Evolutionary conservation across 2,329 filamentous ascomycete genomes (phyloP), one percentile per base, ranked within the genome.

Genomic region (Coniochaeta pulveracea): DNA sequence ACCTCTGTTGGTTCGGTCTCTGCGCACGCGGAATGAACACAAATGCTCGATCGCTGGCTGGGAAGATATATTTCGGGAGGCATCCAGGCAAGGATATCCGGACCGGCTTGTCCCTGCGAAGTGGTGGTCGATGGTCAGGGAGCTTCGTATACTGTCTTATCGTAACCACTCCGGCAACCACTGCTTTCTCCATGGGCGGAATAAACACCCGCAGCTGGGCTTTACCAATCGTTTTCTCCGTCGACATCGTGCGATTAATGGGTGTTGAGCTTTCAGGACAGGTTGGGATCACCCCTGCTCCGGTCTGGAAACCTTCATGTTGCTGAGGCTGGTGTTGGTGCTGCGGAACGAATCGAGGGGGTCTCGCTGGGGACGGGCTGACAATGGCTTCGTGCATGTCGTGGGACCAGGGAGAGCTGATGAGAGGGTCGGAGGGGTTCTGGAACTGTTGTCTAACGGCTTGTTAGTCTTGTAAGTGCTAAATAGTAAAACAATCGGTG

Each of bases 21-120:
- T 95, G 72, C 9, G 89, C 89, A 44, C 91, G 74, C 10, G 91
- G 91, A 39, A 98, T 98, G 59, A 98, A 98, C 47, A 95, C 93
- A 56, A 98, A 98, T 0, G 91, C 96, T 43, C 91, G 71, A 47
- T 95, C 88, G 29, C 74, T 68, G 3, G 86, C 82, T 5, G 91
- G 91, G 57, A 91, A 94, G 39, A 95, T 88, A 56, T 95, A 95
- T 41, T 83, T 76, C 22, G 85, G 83, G 10, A 76, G 65, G 41
- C 82, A 72, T 18, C 81, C 70, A 2, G 91, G 89, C 26, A 98
- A 66, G 7, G 86, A 95, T 44, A 98, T 85, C 33, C 91, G 80
- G 25, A 96, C 91, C 6, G 91, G 91, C 54, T 96, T 98, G 61
- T 98, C 91, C 47, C 91, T 80, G 41, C 91, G 82, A 31, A 98